Evolutionary conservation across 2,329 filamentous ascomycete genomes (phyloP).

Genomic region (Ophiostoma triangulosporum): DNA sequence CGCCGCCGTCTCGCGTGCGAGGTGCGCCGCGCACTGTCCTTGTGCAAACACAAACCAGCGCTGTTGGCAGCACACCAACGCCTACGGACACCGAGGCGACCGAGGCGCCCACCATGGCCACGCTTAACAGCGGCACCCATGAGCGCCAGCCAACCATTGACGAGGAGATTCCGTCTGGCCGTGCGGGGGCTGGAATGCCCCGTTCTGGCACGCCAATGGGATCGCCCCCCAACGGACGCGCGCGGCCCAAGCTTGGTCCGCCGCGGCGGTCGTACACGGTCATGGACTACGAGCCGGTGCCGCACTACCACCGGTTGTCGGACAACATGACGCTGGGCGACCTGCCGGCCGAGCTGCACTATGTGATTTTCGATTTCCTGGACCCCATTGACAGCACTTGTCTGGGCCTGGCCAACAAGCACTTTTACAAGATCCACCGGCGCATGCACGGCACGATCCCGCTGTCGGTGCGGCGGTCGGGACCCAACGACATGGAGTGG

Average conservation of each 20-base stretch:
- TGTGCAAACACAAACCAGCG: neutral
- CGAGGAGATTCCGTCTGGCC: slow-evolving; percentile 5
- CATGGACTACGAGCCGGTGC: slow-evolving; percentile 44
- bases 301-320: slow-evolving; percentile 34
- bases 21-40: slow-evolving; percentile 9
- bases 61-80: neutral
- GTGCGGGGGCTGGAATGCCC: neutral
- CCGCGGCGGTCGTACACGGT: slow-evolving; percentile 46
- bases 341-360: slow-evolving; percentile 47
- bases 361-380: slow-evolving; percentile 45
- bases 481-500: slow-evolving; percentile 51
- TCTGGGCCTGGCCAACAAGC: slow-evolving; percentile 43
- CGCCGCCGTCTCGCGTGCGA: slow-evolving; percentile 12
- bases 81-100: too few species aligned
- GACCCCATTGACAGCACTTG: slow-evolving; percentile 52
- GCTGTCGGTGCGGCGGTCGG: slow-evolving; percentile 41
- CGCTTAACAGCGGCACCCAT: neutral
- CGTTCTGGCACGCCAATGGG: neutral
- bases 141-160: slow-evolving; percentile 10
- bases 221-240: neutral
- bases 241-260: slow-evolving; percentile 26
- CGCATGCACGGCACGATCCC: slow-evolving; percentile 42
- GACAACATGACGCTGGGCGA: slow-evolving; percentile 33
- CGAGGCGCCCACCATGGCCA: neutral
- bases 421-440: slow-evolving; percentile 45